Base-by-base conservation (phyloP, 768 basidiomycete genomes). In the Boletus tylopilopsis region DNA sequence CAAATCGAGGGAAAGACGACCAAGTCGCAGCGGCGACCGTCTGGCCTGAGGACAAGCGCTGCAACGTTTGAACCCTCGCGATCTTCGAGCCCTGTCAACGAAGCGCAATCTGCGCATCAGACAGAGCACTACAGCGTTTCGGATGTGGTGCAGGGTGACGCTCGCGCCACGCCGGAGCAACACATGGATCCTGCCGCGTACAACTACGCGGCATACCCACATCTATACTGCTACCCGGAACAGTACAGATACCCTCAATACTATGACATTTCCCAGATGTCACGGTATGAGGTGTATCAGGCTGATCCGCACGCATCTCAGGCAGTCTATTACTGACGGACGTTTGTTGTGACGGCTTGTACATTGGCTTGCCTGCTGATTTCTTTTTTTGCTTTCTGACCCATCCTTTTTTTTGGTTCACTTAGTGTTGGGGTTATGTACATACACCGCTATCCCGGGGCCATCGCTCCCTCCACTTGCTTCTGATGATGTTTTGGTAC, bases 141-240 rank as follows among this genome's bases (percentile, higher is more conserved):
- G 44, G 62, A 56, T n/a, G n/a, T n/a, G 32, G 37, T 39, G 33
- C 58, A 45, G 5, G 60, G 59, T 22, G 65, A 57, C 24, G 45
- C 42, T 15, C 54, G 35, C 23, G 47, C 48, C 23, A 45, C 57
- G 11, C 54, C 60, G 11, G 56, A 68, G 42, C 69, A 64, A 23
- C 56, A 60, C 15, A 53, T 68, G 58, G 68, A 70, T 24, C 47
- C 64, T 29, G 58, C 65, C 42, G 71, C 81, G 74, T 76, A 82
- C 71, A 68, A 68, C 40, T 87, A 86, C 47, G 61, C 77, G 21
- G 64, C 76, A n/a, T 86, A 87, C 36, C 67, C 50, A 24, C 78
- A 77, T 32, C 76, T 73, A 34, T 87, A 87, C 71, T 89, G 85
- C 66, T 86, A 84, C 65, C 82, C 84, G 21, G 83, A 85, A 43